These are phyloP conservation scores for Viola odorata DNA, from an alignment of 345 rosid genomes.

Conservation along the genomic window DNA sequence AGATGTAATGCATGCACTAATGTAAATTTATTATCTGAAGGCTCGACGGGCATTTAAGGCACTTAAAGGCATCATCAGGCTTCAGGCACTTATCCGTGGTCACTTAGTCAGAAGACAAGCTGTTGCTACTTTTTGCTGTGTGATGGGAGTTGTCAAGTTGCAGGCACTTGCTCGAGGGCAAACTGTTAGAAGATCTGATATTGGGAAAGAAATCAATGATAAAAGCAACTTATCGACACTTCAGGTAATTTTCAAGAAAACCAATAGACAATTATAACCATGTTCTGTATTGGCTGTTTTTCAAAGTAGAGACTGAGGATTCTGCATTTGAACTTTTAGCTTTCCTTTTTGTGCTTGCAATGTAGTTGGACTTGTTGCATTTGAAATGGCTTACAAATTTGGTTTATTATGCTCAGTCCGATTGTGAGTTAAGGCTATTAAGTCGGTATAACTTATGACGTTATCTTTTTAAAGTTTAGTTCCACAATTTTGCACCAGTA, in stretches of 20 bases:
- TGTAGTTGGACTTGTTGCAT: background rate
- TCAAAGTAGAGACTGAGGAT: background rate
- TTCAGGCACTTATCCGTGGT: conserved; percentile 94
- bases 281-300: background rate
- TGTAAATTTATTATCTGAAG: conserved; percentile 38
- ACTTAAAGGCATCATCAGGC: conserved; percentile 94
- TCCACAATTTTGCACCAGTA: background rate
- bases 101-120: conserved; percentile 95
- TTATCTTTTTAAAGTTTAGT: background rate
- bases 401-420: no score
- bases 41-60: conserved; percentile 93
- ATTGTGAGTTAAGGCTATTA: background rate
- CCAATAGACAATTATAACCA: background rate
- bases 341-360: conserved; percentile 3
- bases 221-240: conserved; percentile 24
- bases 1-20: conserved; percentile 24
- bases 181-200: conserved; percentile 50
- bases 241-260: conserved; percentile 41
- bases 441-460: background rate
- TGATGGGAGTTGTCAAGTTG: conserved; percentile 78
- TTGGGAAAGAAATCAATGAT: conserved; percentile 43
- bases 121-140: conserved; percentile 61
- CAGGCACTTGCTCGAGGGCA: conserved; percentile 75
- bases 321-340: background rate
- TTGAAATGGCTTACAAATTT: no score